Base-by-base conservation (phyloP, 2,329 filamentous ascomycete species). In the Graphium sp. region DNA sequence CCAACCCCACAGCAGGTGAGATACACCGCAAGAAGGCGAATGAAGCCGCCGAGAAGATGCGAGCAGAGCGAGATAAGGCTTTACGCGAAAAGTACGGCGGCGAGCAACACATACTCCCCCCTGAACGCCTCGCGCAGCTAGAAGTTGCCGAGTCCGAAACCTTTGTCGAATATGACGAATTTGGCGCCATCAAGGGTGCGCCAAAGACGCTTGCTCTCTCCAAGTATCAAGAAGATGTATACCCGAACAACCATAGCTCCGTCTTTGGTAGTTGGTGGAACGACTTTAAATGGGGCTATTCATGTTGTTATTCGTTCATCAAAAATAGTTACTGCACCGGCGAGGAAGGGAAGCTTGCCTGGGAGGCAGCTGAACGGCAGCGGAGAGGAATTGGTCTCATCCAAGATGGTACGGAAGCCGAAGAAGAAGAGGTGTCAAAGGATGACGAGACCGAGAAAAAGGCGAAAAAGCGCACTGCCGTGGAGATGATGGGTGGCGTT, bases 241-340 rank as follows among this genome's bases (percentile, higher is more conserved):
- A 79, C 30, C 67, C 78, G 48, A 87, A 92, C 57, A 98, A 98
- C 45, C 89, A 98, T 53, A 83, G 72, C 4, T 76, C 78, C 0
- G 76, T 93, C 4, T 98, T 84, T 81, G 89, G 89, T 27, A 93
- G 84, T 44, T 98, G 89, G 89, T 98, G 89, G 89, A 70, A 74
- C 30, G 74, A 82, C 45, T 95, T 94, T 55, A 69, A 77, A 51
- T 98, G 89, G 89, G 89, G 89, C 2, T 98, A 93, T 51, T 69
- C 80, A 14, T 98, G 89, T 51, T 98, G 89, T 58, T 84, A 91
- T 48, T 93, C 84, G 0, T 76, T 74, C 14, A 70, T 92, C 36
- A 94, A 92, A 55, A 95, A 98, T 52, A 93, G 84, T 44, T 98
- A 95, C 45, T 98, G 89, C 50, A 95, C 87, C 1, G 89, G 89